phyloP scores from a whole-genome alignment of 192 early-diverging fungal genomes.

The Coemansia sp. region DNA sequence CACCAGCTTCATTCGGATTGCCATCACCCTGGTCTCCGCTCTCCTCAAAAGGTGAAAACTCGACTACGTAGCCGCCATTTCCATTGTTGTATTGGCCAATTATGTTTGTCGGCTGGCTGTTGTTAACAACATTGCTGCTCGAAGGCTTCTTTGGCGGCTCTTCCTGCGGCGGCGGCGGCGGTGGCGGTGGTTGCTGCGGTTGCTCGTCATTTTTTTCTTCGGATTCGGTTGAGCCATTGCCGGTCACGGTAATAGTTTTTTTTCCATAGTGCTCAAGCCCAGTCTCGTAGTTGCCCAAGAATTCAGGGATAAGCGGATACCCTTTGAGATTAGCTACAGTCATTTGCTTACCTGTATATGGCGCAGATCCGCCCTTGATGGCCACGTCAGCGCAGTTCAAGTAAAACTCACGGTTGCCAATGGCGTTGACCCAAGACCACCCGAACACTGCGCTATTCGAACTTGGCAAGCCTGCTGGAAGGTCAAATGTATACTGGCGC shows the following conservation, averaged over 20 bases:
- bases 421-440: conserved; percentile 67
- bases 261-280: conserved; percentile 20
- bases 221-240: not conserved
- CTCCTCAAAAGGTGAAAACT: not conserved
- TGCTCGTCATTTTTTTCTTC: not conserved
- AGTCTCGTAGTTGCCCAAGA: conserved; percentile 10
- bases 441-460: conserved; percentile 55
- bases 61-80: not conserved
- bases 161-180: not conserved
- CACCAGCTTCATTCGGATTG: not conserved
- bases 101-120: not conserved
- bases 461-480: conserved; percentile 52
- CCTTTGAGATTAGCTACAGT: conserved; percentile 38
- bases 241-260: conserved; percentile 13
- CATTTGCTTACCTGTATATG: conserved; percentile 38
- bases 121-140: not conserved
- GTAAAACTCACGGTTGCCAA: conserved; percentile 66
- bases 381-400: conserved; percentile 61
- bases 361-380: conserved; percentile 32
- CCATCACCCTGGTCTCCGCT: not conserved
- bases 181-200: not conserved
- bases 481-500: conserved; percentile 34
- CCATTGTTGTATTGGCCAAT: too few species aligned
- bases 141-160: not conserved
- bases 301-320: conserved; percentile 27